Evolutionary conservation across 73 alveolate genomes (phyloP).

Genomic region (Paramecium tetraurelia): DNA sequence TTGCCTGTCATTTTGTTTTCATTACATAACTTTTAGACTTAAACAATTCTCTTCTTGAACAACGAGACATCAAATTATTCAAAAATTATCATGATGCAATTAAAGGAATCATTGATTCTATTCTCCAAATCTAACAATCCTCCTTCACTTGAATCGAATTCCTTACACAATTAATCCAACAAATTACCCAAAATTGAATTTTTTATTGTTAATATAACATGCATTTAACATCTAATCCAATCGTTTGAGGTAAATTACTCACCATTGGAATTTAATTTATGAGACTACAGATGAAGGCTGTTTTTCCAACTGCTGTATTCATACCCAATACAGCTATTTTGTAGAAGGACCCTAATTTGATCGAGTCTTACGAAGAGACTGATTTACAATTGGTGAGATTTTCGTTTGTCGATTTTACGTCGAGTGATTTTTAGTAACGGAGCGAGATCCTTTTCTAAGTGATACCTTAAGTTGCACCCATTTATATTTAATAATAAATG

Average conservation of each 20-base stretch:
- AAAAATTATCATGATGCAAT: neutral
- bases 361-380: slow-evolving; percentile 19
- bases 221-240: slow-evolving; percentile 12
- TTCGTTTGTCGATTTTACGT: neutral
- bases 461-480: slow-evolving; percentile 28
- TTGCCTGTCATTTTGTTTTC: slow-evolving; percentile 5
- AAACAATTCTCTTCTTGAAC: neutral
- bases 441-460: neutral
- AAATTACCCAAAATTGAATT: slow-evolving; percentile 39
- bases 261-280: slow-evolving; percentile 8
- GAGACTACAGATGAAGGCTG: slow-evolving; percentile 22
- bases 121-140: neutral
- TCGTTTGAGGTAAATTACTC: neutral
- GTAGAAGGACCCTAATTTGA: neutral
- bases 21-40: neutral
- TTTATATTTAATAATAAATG: neutral
- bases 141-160: slow-evolving; percentile 15
- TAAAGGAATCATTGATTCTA: slow-evolving; percentile 11
- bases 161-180: neutral
- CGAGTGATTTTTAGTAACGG: neutral
- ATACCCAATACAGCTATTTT: slow-evolving; percentile 53
- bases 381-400: neutral
- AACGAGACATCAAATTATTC: neutral
- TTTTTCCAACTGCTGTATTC: slow-evolving; percentile 25
- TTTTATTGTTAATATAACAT: neutral